Conservation (phyloP, 2,329 filamentous ascomycete species). For the Thyridium curvatum region DNA sequence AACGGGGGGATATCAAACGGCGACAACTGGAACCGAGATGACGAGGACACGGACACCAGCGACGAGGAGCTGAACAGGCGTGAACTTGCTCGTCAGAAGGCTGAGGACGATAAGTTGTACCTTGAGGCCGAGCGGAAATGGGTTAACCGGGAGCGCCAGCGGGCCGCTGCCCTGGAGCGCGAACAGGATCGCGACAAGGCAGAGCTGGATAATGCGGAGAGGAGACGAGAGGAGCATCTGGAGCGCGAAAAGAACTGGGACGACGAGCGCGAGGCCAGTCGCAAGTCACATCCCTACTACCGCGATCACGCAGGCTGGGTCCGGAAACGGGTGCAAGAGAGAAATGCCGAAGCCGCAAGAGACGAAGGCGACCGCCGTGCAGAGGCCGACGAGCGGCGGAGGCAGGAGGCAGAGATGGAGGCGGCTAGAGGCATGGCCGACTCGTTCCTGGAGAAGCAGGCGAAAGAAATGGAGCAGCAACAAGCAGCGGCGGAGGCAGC, state of each 20-base stretch:
- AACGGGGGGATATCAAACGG: slow-evolving; percentile 68
- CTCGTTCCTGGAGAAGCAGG: slow-evolving; percentile 81
- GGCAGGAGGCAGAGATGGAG: slow-evolving; percentile 66
- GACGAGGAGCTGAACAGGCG: slow-evolving; percentile 79
- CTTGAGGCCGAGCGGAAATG: slow-evolving; percentile 83
- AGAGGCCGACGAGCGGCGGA: slow-evolving; percentile 69
- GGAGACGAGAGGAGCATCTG: slow-evolving; percentile 65
- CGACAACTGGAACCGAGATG: slow-evolving; percentile 55
- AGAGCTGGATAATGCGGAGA: slow-evolving; percentile 59
- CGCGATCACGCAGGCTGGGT: slow-evolving; percentile 79
- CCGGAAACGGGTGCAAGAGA: slow-evolving; percentile 68
- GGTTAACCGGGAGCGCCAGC: slow-evolving; percentile 80
- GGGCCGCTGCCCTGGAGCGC: slow-evolving; percentile 77
- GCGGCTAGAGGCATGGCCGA: slow-evolving; percentile 81
- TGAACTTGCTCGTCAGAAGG: slow-evolving; percentile 61
- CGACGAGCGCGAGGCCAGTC: slow-evolving; percentile 73
- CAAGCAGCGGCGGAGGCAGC: slow-evolving; percentile 28
- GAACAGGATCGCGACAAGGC: slow-evolving; percentile 76
- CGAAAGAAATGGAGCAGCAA: slow-evolving; percentile 62
- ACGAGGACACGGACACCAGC: slow-evolving; percentile 81
- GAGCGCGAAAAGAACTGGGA: slow-evolving; percentile 67
- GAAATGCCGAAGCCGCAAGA: slow-evolving; percentile 64
- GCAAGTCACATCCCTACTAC: slow-evolving; percentile 78
- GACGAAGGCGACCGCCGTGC: slow-evolving; percentile 78
- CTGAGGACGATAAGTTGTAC: slow-evolving; percentile 75